Evolutionary conservation across 345 rosid genomes (phyloP), one percentile per base, ranked within the genome.

Genomic region (Atalantia buxifolia): DNA sequence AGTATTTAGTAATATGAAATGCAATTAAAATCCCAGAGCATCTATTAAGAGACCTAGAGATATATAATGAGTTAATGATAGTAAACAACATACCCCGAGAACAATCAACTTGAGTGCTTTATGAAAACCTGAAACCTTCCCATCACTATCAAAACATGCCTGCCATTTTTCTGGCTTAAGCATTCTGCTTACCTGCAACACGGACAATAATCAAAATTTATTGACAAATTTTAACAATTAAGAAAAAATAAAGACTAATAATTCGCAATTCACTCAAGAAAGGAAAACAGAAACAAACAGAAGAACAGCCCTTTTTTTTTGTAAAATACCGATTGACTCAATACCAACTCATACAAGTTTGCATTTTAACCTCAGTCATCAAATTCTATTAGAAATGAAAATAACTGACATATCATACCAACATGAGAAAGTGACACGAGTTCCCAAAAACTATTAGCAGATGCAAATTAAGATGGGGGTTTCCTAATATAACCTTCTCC

Each of bases 81-180:
- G 6, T 28, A 56, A 66, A 78, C 45, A 59, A 77, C 98, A 81
- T 87, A 94, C 97, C 94, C 97, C 98, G 67, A 91, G 78, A 85
- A 86, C 79, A 79, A 92, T 94, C 72, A 82, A 80, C 81, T 88
- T 92, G 80, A 94, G 94, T 24, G 84, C 96, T 85, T 94, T 94
- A 68, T 80, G 93, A 74, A 94, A 94, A 83, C 89, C 87, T 63
- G 83, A 82, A 85, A 88, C 92, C 86, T 92, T 94, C 78, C 98
- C 98, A 48, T 92, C 90, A 38, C 85, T 74, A 79, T 91, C 96
- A 87, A 92, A 94, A 85, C 77, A 77, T 69, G 92, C 85, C 24
- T 88, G 93, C 97, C 97, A 94, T 86, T 93, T 94, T 72, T 91
- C 94, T 21, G 91, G 94, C 87, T 92, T 93, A 85, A 92, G 98